A percentile compares a stretch with the other conserved stretches of the same genome.
These are phyloP conservation scores for Boletus rubescentipes DNA, from an alignment of 768 basidiomycete species.

Conservation along the genomic window DNA sequence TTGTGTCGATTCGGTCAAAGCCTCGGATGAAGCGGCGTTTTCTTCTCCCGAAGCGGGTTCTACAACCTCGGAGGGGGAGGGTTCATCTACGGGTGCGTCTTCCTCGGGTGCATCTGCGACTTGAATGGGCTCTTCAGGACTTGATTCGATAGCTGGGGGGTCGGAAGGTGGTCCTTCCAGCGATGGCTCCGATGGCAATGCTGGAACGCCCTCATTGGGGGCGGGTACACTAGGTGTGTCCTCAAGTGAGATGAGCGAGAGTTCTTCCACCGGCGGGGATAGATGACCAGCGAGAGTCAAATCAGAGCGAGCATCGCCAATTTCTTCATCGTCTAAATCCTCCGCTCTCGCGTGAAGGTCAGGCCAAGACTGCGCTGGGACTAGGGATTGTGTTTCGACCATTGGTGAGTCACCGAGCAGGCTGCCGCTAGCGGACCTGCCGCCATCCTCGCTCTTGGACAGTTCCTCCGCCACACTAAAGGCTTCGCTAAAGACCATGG, in stretches of 20 bases:
- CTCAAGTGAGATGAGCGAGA: conserved; percentile 27
- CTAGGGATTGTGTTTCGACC: conserved; percentile 11
- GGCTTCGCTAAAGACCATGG: conserved; percentile 65
- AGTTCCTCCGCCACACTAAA: conserved; percentile 40
- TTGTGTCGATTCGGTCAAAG: conserved; percentile 3
- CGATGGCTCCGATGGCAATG: neutral
- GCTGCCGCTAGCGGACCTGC: neutral
- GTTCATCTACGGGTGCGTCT: neutral
- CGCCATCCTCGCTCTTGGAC: conserved; percentile 20
- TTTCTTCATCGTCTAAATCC: conserved; percentile 26
- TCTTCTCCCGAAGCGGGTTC: conserved; percentile 12
- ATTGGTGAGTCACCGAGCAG: conserved; percentile 14
- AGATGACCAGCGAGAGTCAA: conserved; percentile 12
- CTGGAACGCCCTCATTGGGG: neutral
- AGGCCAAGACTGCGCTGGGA: conserved; percentile 8
- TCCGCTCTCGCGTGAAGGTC: conserved; percentile 15
- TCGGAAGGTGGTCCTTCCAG: conserved; percentile 3
- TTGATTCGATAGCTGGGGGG: conserved; percentile 5
- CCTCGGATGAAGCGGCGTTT: neutral
- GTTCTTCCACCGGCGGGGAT: conserved; percentile 30
- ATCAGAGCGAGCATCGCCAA: conserved; percentile 23
- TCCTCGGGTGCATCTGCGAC: conserved; percentile 1
- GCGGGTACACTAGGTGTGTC: conserved; percentile 6
- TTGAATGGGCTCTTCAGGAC: conserved; percentile 8
- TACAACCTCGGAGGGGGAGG: neutral